Conservation (phyloP, 1,139 yeast species). For the Blastobotrys buckinghamii region DNA sequence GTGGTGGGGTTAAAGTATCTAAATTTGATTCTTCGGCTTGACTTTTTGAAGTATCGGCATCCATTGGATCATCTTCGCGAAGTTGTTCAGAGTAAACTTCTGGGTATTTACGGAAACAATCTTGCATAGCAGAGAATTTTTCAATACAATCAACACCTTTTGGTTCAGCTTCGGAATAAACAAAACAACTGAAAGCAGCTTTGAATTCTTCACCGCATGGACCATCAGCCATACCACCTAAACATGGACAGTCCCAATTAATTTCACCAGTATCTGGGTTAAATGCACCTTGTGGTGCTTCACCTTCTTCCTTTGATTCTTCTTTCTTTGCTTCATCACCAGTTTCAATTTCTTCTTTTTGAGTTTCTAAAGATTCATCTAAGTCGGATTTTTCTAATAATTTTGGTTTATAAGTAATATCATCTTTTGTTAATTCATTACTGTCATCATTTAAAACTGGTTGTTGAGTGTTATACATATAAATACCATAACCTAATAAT, state of each 20-base stretch:
- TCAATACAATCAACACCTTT: conserved; percentile 96
- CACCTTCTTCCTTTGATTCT: conserved; percentile 16
- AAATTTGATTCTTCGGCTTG: neutral
- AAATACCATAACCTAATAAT: conserved; percentile 12
- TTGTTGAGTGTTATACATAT: conserved; percentile 3
- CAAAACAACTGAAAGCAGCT: conserved; percentile 93
- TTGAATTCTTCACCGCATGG: conserved; percentile 98
- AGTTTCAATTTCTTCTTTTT: neutral
- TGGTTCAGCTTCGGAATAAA: conserved; percentile 91
- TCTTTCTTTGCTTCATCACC: neutral
- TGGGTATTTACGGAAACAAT: conserved; percentile 89
- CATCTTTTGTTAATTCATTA: conserved; percentile 7
- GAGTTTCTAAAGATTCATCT: neutral
- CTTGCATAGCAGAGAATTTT: conserved; percentile 88
- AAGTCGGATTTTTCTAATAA: conserved; percentile 9
- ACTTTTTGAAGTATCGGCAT: conserved; percentile 14
- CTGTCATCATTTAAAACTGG: conserved; percentile 12
- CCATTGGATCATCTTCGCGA: conserved; percentile 44
- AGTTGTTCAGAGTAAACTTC: conserved; percentile 92
- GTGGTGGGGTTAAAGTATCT: neutral
- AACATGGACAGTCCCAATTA: conserved; percentile 99
- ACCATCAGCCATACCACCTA: conserved; percentile 98
- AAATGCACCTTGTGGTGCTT: conserved; percentile 56
- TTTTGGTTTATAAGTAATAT: conserved; percentile 3
- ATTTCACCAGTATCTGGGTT: conserved; percentile 98